Base-by-base conservation (phyloP, 768 basidiomycete genomes). In the Fomitopsis pulvina region DNA sequence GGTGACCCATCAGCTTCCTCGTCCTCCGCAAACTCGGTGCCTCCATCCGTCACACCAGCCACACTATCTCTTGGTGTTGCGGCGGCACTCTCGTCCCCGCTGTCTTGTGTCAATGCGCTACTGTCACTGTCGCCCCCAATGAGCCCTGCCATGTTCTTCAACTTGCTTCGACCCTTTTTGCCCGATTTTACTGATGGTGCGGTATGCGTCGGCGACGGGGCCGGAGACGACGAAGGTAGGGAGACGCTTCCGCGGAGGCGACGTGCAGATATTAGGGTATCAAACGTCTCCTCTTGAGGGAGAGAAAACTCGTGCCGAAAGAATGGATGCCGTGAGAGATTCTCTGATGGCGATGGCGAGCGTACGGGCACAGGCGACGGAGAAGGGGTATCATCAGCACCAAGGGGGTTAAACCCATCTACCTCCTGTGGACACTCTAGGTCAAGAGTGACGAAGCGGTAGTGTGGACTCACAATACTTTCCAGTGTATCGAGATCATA, bases 111-210 rank as follows among this genome's bases (percentile, higher is more conserved):
- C 58, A 91, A 63, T 24, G 85, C 88, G 55, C 88, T 90, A 58
- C 85, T 87, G 55, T 90, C 88, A 60, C 88, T 90, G 59, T 91
- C 87, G 1, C 87, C 87, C 12, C 79, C 81, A 2, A 89, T 78
- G n/a, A 89, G 66, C 0, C 87, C 87, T 0, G 86, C 85, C 67
- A 84, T 69, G 50, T 81, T 60, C 45, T 59, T 78, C 6, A 78
- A 72, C 56, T 65, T 71, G 37, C 66, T 69, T 54, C 63, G 68
- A 50, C 64, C 63, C 56, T 79, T 80, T 21, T 75, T 78, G 53
- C 71, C 74, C 21, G 73, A 69, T n/a, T 68, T 66, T 9, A 57
- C 49, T 61, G 60, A 46, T 64, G 56, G 41, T 65, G 60, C 62
- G 59, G 27, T 60, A 53, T 49, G 62, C 58, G 64, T 50, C 6